phyloP scores from a whole-genome alignment of 306 rosid genomes.

The Elaeagnus macrophylla region DNA sequence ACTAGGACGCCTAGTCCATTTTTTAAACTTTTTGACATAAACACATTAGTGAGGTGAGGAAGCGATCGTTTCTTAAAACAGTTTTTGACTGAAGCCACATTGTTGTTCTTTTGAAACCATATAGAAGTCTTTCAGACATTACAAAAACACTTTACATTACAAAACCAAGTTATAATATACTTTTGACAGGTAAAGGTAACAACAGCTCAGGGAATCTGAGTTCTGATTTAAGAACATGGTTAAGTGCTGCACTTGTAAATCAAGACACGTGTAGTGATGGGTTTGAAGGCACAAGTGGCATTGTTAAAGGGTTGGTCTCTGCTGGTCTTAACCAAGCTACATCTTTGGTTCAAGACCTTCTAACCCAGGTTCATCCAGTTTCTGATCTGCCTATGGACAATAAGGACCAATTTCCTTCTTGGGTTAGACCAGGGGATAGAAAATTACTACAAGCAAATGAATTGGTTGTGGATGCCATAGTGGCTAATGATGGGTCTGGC shows the following conservation, averaged over 20 bases:
- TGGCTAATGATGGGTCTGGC: slow-evolving; percentile 71
- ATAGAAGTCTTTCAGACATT: too few species aligned
- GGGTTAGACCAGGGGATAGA: slow-evolving; percentile 43
- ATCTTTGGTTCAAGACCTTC: slow-evolving; percentile 38
- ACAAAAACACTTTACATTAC: too few species aligned
- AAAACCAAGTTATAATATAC: not conserved
- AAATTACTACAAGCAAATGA: slow-evolving; percentile 39
- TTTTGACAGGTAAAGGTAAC: slow-evolving; percentile 42
- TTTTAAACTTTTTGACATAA: too few species aligned
- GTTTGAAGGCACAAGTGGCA: slow-evolving; percentile 58
- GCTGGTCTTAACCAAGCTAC: slow-evolving; percentile 37
- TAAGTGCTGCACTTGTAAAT: slow-evolving; percentile 57
- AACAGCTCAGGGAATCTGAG: slow-evolving; percentile 62
- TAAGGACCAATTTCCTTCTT: slow-evolving; percentile 34
- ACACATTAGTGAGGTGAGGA: too few species aligned
- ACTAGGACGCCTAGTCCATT: too few species aligned
- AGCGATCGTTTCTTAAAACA: too few species aligned
- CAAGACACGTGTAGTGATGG: slow-evolving; percentile 83
- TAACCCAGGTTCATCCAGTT: slow-evolving; percentile 36
- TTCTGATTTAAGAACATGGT: slow-evolving; percentile 79
- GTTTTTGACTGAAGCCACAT: too few species aligned
- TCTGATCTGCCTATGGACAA: slow-evolving; percentile 2
- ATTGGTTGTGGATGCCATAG: slow-evolving; percentile 37
- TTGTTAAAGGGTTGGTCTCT: slow-evolving; percentile 35
- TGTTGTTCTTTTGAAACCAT: too few species aligned